Percentiles rank a stretch among this genome's conserved stretches.
phyloP scores from a whole-genome alignment of 176 grass and related monocot genomes.

The Carex scoparia region DNA sequence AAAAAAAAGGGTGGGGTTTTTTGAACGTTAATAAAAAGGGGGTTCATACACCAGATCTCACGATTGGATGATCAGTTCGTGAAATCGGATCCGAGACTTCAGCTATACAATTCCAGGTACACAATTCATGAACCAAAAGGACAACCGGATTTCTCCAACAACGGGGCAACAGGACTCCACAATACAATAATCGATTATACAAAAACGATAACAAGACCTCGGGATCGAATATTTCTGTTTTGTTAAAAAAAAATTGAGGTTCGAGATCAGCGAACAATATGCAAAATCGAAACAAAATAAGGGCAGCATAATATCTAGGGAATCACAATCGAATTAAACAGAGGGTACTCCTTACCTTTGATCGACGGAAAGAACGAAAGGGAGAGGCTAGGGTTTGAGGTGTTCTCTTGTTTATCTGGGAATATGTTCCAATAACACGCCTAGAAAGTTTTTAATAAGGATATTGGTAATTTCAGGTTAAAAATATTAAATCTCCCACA shows the following conservation, averaged over 20 bases:
- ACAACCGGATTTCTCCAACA: not conserved
- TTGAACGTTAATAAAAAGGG: not conserved
- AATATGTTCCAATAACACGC: not conserved
- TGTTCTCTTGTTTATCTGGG: conserved; percentile 1
- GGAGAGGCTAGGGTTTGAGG: conserved; percentile 5
- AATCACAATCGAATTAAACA: not conserved
- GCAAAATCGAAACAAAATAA: not conserved
- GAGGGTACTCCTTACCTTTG: not conserved
- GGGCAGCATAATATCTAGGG: not conserved
- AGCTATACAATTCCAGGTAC: not conserved
- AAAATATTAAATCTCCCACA: not conserved
- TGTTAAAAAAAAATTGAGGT: not conserved
- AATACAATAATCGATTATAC: not conserved
- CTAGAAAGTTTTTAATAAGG: not conserved
- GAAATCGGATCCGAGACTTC: not conserved
- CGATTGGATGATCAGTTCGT: not conserved
- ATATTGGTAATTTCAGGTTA: not conserved
- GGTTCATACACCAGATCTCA: not conserved
- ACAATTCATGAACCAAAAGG: not conserved
- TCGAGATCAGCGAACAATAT: not conserved
- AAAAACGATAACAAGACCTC: not conserved
- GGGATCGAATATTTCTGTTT: not conserved
- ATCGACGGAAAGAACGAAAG: not conserved
- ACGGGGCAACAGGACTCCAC: not conserved
- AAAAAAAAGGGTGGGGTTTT: too few species aligned